A percentile compares a stretch with the other conserved stretches of the same genome.
Evolutionary conservation across 148 eudicot species (phyloP).

Genomic region (Rhododendron molle): DNA sequence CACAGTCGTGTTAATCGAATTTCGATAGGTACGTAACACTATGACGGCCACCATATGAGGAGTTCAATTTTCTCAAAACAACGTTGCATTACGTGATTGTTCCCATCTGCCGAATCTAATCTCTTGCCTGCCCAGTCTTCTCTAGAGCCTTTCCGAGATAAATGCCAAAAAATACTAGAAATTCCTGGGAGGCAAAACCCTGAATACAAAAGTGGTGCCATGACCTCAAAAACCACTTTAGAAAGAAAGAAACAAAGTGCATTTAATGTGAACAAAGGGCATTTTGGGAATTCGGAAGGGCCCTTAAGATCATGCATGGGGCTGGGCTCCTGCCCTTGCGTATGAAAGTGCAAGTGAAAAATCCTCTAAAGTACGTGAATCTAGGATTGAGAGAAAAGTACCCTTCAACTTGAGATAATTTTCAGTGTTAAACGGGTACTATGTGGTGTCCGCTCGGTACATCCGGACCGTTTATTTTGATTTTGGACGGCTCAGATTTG

Average conservation of each 20-base stretch:
- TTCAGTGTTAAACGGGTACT: no score
- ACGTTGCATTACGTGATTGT: background rate
- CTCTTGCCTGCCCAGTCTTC: background rate
- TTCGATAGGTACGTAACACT: background rate
- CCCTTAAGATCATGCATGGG: background rate
- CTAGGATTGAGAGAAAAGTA: background rate
- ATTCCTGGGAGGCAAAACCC: background rate
- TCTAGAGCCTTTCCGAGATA: background rate
- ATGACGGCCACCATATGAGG: background rate
- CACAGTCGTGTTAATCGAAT: background rate
- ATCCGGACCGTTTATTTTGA: accelerated
- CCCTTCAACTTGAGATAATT: background rate
- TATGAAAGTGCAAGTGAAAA: background rate
- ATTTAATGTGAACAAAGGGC: background rate
- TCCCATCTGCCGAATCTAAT: background rate
- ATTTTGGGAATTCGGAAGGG: background rate
- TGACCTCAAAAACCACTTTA: background rate
- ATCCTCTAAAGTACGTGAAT: slow-evolving; percentile 1
- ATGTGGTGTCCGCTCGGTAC: no score
- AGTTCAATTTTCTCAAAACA: background rate
- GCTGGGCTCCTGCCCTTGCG: background rate
- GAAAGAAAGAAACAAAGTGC: background rate
- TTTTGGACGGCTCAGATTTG: accelerated
- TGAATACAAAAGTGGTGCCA: background rate
- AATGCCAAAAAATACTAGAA: background rate